Percentiles rank a stretch among this genome's conserved stretches.
phyloP scores from a whole-genome alignment of 306 rosid species.

The Vigna unguiculata region DNA sequence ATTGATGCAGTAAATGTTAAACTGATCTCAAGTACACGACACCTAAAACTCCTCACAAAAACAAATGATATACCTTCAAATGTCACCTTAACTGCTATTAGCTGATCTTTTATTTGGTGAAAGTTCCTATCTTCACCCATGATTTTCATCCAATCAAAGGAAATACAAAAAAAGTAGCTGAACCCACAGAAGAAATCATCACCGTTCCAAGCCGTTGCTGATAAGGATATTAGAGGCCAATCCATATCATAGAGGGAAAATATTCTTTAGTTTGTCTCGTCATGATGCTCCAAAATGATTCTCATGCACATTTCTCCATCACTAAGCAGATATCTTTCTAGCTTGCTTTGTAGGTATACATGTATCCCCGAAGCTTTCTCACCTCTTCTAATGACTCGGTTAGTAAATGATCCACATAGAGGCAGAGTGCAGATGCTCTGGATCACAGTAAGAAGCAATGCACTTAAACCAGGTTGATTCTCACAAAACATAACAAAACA shows the following conservation, averaged over 20 bases:
- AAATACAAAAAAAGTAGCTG: conserved; percentile 12
- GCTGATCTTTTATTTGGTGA: conserved; percentile 6
- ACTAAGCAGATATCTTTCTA: conserved; percentile 46
- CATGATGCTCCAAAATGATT: conserved; percentile 41
- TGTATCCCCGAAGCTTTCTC: conserved; percentile 76
- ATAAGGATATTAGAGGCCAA: not conserved
- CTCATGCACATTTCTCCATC: conserved; percentile 23
- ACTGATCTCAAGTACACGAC: not conserved
- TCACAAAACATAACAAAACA: conserved; percentile 39
- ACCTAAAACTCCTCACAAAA: conserved; percentile 20
- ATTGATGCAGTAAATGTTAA: not conserved
- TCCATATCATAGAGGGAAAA: conserved; percentile 23
- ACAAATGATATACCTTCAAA: conserved; percentile 36
- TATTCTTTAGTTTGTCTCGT: not conserved
- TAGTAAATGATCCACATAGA: conserved; percentile 83
- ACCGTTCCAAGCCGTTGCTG: conserved; percentile 14
- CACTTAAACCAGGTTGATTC: conserved; percentile 16
- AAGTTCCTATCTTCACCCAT: conserved; percentile 20
- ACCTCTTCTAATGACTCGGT: conserved; percentile 80
- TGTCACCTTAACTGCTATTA: conserved; percentile 16
- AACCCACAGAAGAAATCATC: conserved; percentile 32
- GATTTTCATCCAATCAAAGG: conserved; percentile 17
- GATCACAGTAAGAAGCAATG: conserved; percentile 37
- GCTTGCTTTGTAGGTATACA: conserved; percentile 83
- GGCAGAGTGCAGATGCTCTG: conserved; percentile 81